Evolutionary conservation across 345 rosid genomes (phyloP).

Genomic region (Xanthoceras sorbifolium): DNA sequence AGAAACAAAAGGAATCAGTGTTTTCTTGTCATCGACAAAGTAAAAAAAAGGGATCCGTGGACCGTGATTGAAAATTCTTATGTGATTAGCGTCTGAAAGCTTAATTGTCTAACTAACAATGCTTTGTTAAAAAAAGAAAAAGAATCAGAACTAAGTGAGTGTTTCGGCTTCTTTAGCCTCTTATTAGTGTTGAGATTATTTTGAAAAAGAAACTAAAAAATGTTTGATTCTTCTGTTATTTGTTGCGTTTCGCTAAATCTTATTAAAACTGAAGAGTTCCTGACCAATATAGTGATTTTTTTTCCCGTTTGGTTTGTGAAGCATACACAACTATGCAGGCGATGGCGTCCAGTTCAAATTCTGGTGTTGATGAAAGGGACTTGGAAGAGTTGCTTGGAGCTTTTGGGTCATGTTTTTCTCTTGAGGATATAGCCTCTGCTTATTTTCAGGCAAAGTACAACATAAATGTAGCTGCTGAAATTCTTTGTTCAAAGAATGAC

Average conservation of each 20-base stretch:
- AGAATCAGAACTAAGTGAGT: background rate
- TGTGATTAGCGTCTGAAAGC: background rate
- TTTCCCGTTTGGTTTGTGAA: conserved; percentile 1
- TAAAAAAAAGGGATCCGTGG: background rate
- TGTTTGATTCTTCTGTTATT: background rate
- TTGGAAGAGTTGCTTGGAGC: conserved; percentile 44
- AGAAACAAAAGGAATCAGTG: background rate
- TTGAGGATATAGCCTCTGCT: conserved; percentile 50
- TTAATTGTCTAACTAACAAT: background rate
- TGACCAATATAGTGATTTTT: background rate
- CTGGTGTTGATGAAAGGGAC: conserved; percentile 34
- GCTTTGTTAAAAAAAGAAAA: background rate
- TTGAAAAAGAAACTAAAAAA: background rate
- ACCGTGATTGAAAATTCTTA: background rate
- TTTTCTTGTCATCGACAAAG: background rate
- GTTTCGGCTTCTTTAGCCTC: background rate
- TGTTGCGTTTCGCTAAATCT: background rate
- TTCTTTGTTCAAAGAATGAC: conserved; percentile 41
- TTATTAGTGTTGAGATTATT: background rate
- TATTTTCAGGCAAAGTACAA: conserved; percentile 40
- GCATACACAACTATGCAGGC: conserved; percentile 30
- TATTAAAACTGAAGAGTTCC: background rate
- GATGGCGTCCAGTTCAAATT: conserved; percentile 23
- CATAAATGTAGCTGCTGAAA: conserved; percentile 40
- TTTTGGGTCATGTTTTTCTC: conserved; percentile 49